These are phyloP conservation scores for Hymenoscyphus linearis DNA, from an alignment of 2,329 filamentous ascomycete genomes.

Conservation along the genomic window DNA sequence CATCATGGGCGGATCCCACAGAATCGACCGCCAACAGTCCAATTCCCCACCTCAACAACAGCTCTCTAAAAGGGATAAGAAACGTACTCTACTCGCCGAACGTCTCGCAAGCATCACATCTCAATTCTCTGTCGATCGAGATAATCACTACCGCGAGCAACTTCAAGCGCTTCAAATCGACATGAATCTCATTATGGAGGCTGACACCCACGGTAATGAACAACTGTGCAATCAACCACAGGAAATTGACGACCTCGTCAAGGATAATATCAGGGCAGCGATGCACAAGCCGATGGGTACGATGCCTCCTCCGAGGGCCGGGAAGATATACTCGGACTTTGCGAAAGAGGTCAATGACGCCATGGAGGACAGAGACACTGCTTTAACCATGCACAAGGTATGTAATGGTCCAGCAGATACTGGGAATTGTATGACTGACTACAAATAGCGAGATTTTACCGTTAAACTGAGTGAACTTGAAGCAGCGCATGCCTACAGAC, in stretches of 20 bases:
- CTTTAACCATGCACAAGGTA: slow-evolving; percentile 78
- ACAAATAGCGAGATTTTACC: slow-evolving; percentile 54
- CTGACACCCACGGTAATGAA: slow-evolving; percentile 71
- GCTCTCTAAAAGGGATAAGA: slow-evolving; percentile 80
- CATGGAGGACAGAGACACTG: slow-evolving; percentile 80
- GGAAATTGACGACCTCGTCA: slow-evolving; percentile 34
- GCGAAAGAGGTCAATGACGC: slow-evolving; percentile 81
- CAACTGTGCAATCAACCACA: slow-evolving; percentile 54
- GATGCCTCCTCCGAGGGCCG: slow-evolving; percentile 55
- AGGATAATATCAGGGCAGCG: slow-evolving; percentile 25
- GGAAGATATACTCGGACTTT: slow-evolving; percentile 80
- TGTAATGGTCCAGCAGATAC: slow-evolving; percentile 27
- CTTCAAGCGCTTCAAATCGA: slow-evolving; percentile 89
- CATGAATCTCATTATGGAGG: slow-evolving; percentile 77
- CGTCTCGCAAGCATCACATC: slow-evolving; percentile 70
- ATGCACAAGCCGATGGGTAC: slow-evolving; percentile 35
- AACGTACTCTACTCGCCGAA: slow-evolving; percentile 76
- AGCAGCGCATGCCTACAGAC: slow-evolving; percentile 55
- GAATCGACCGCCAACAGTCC: slow-evolving; percentile 27
- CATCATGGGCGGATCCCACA: slow-evolving; percentile 21
- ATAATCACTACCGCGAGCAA: slow-evolving; percentile 81
- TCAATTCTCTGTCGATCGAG: slow-evolving; percentile 74
- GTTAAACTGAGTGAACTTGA: slow-evolving; percentile 55
- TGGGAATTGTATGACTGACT: neutral
- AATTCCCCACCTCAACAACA: slow-evolving; percentile 30